Percentiles rank a stretch among this genome's conserved stretches.
phyloP scores from a whole-genome alignment of 1,284 basidiomycete species.

The Chondrostereum purpureum region DNA sequence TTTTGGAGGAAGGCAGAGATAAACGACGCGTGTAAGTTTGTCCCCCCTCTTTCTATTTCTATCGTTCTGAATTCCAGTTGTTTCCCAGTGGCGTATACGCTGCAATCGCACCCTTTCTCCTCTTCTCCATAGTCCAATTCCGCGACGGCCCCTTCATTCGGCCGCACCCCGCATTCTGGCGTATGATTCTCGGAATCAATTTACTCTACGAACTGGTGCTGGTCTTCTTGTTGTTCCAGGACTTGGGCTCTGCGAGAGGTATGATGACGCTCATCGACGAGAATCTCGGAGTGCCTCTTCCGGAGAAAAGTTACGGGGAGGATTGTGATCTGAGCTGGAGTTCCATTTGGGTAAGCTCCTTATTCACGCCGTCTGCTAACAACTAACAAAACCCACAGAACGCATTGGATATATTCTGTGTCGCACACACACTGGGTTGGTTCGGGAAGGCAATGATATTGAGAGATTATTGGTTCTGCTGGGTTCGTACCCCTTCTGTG shows the following conservation, averaged over 20 bases:
- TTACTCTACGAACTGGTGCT: slow-evolving; percentile 73
- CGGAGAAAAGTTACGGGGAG: slow-evolving; percentile 80
- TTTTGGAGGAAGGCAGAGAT: slow-evolving; percentile 71
- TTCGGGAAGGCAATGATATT: slow-evolving; percentile 83
- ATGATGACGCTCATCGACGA: slow-evolving; percentile 77
- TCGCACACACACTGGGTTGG: slow-evolving; percentile 80
- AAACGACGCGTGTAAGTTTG: slow-evolving; percentile 61
- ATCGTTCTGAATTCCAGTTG: slow-evolving; percentile 7
- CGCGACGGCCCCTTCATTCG: slow-evolving; percentile 78
- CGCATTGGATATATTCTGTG: slow-evolving; percentile 76
- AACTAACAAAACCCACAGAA: slow-evolving; percentile 52
- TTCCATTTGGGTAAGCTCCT: slow-evolving; percentile 59
- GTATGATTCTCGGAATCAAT: slow-evolving; percentile 69
- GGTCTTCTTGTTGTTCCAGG: slow-evolving; percentile 80
- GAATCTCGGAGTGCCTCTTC: slow-evolving; percentile 61
- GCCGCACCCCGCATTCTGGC: slow-evolving; percentile 73
- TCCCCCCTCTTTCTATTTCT: slow-evolving; percentile 4
- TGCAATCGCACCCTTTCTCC: slow-evolving; percentile 59
- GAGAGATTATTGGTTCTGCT: slow-evolving; percentile 86
- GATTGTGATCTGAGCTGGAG: slow-evolving; percentile 60
- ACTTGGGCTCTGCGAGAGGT: slow-evolving; percentile 64
- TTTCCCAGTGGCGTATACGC: slow-evolving; percentile 61
- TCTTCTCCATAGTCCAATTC: slow-evolving; percentile 81
- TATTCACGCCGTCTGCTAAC: too few species aligned
- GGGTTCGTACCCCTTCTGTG: slow-evolving; percentile 38